Evolutionary conservation across 148 eudicot species (phyloP).

Genomic region (Rhododendron kiyosumense): DNA sequence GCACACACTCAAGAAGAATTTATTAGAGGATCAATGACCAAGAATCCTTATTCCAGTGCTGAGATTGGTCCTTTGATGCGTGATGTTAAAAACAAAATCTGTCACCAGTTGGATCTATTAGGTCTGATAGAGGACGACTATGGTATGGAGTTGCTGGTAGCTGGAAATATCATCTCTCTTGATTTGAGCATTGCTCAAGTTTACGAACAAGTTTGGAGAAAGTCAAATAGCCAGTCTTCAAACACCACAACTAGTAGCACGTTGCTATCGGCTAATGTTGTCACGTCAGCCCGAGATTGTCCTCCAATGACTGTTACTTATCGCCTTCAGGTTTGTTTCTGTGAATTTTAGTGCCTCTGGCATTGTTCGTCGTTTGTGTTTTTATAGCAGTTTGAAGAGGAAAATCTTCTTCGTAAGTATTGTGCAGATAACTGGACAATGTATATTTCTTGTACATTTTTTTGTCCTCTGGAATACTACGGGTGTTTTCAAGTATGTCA

Average conservation of each 20-base stretch:
- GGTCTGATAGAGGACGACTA: conserved; percentile 95
- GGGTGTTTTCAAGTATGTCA: background rate
- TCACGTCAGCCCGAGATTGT: conserved; percentile 58
- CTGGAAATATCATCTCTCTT: conserved; percentile 95
- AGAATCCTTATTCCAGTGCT: conserved; percentile 95
- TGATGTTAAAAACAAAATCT: conserved; percentile 97
- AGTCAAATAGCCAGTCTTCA: conserved; percentile 69
- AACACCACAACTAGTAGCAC: conserved; percentile 44
- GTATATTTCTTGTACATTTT: background rate
- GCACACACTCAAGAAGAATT: conserved; percentile 99
- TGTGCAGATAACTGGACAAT: background rate
- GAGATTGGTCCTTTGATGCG: conserved; percentile 99
- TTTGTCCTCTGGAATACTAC: background rate
- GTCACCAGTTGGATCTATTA: conserved; percentile 86
- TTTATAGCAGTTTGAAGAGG: background rate
- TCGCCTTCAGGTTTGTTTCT: conserved; percentile 84
- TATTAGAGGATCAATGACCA: conserved; percentile 98
- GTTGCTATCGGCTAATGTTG: conserved; percentile 50
- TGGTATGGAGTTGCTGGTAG: conserved; percentile 96
- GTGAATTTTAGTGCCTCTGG: conserved; percentile 3
- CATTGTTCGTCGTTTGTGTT: background rate
- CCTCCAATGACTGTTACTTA: conserved; percentile 99
- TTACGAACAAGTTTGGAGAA: conserved; percentile 96
- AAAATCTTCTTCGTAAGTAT: background rate
- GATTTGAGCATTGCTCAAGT: conserved; percentile 89